Base-by-base conservation (phyloP, 1,284 basidiomycete genomes). In the Sphagnurus paluster region DNA sequence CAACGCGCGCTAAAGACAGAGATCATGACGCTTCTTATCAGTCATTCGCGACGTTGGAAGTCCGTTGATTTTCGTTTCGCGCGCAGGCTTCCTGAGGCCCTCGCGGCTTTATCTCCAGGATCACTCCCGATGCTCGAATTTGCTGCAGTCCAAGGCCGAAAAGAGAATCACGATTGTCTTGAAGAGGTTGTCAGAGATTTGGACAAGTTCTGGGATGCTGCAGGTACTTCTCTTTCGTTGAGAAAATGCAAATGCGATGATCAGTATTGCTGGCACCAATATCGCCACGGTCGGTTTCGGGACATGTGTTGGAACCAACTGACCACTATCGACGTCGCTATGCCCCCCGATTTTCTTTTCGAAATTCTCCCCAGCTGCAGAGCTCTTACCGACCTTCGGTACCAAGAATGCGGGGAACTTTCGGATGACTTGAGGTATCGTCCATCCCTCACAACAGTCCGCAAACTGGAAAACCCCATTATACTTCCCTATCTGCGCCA, bases 281-380 rank as follows among this genome's bases (percentile, higher is more conserved):
- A 41, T n/a, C 34, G 44, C 1, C 37, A 47, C 28, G 16, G 25
- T 9, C 32, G 28, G 17, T 23, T 41, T 3, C n/a, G 23, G 7
- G 23, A 25, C 21, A 40, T 48, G 5, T 39, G 45, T 10, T 51
- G 49, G 45, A 32, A 11, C 5, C 45, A 41, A n/a, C 45, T 51
- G 17, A 51, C 49, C 5, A 11, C 36, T 19, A 43, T 47, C 37
- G 37, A 50, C 5, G 41, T 50, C 13, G 47, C 49, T 2, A 46
- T 46, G 36, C 14, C 41, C 9, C 17, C 38, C 20, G 30, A 43
- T 8, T 46, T 41, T 8, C 49, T 50, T 11, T 10, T 50, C 4
- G 25, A 36, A 21, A 29, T 50, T 14, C 44, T 50, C 16, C 38
- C 49, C 1, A 28, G 38, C 20, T 50, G 44, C 32, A 20, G 26